A percentile compares a stretch with the other conserved stretches of the same genome.
Evolutionary conservation across 768 basidiomycete species (phyloP).

Genomic region (Rhodotorula graminis): DNA sequence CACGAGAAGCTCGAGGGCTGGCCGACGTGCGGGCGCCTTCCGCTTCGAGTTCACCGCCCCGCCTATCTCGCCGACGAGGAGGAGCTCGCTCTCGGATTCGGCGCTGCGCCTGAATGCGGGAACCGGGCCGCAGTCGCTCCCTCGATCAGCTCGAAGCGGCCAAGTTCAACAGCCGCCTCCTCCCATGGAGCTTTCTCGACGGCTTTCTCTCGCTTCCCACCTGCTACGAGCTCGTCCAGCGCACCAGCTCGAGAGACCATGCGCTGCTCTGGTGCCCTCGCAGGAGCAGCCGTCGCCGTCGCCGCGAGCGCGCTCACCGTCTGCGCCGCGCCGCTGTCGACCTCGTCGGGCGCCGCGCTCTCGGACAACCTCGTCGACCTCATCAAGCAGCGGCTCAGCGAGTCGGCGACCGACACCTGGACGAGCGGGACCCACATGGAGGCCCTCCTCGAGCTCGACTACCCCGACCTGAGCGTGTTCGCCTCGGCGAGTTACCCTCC

Average conservation of each 20-base stretch:
- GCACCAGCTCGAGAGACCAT: not conserved
- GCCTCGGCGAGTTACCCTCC: slow-evolving; percentile 40
- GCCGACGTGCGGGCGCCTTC: not conserved
- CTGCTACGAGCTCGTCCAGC: not conserved
- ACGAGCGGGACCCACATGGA: slow-evolving; percentile 54
- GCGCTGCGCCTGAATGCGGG: too few relatives aligned
- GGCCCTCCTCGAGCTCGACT: slow-evolving; percentile 55
- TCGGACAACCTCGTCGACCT: not conserved
- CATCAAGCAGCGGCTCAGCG: slow-evolving; percentile 3
- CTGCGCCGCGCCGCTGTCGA: not conserved
- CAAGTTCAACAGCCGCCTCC: too few relatives aligned
- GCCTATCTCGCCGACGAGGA: too few relatives aligned
- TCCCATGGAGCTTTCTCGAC: too few relatives aligned
- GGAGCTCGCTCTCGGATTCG: too few relatives aligned
- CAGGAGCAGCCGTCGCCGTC: not conserved
- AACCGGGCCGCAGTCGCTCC: too few relatives aligned
- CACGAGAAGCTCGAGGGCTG: too few relatives aligned
- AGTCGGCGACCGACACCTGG: slow-evolving; percentile 48
- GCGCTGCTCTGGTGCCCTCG: not conserved
- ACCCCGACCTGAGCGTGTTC: slow-evolving; percentile 53
- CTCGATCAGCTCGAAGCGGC: too few relatives aligned
- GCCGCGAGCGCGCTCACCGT: not conserved
- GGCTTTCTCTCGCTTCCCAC: not conserved
- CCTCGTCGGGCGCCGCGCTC: not conserved
- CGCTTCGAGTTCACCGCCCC: not conserved